Base-by-base conservation (phyloP, 495 filamentous ascomycete genomes). In the Physcia stellaris region DNA sequence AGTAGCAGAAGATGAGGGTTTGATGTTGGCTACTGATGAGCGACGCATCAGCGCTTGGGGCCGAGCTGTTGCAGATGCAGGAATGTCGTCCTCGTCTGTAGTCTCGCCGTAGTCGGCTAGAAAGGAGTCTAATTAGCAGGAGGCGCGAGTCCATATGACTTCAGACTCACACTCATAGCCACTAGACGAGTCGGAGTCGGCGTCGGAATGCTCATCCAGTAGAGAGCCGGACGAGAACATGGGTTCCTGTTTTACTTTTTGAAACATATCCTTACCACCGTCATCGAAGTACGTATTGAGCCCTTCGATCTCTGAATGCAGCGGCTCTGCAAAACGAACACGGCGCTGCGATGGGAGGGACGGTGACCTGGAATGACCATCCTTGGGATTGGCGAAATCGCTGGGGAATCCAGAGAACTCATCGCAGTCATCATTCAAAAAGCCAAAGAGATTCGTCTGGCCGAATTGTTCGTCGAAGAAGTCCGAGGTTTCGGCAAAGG, bases 101-200 rank as follows among this genome's bases (percentile, higher is more conserved):
- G 83, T 87, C 46, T 86, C 83, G 38, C 83, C 82, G 60, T 73
- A 61, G 48, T 87, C 83, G 54, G 79, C 82, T 87, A 60, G 22
- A 49, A 48, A 37, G 28, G 37, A 39, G 12, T 26, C 26, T 55
- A 30, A 55, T 85, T 71, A 85, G 80, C 59, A 71, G 46, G 37
- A 33, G 42, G 46, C 36, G 37, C 38, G 47, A 45, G 51, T 45
- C 57, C 55, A 60, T 21, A 40, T n/a, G 10, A 24, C 13, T 32
- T 24, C 39, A 38, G 43, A 73, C 73, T 63, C 54, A 87, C 83
- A 77, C 60, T 86, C 81, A 58, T 86, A 87, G 40, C 80, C 83
- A 58, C 83, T 85, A 19, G 75, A 76, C 38, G 66, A 42, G 58
- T 63, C 71, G 34, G 62, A 63, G 29, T 69, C 71, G n/a, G 63